These are phyloP conservation scores for Neonectria magnoliae DNA, from an alignment of 2,329 filamentous ascomycete genomes.

Conservation along the genomic window DNA sequence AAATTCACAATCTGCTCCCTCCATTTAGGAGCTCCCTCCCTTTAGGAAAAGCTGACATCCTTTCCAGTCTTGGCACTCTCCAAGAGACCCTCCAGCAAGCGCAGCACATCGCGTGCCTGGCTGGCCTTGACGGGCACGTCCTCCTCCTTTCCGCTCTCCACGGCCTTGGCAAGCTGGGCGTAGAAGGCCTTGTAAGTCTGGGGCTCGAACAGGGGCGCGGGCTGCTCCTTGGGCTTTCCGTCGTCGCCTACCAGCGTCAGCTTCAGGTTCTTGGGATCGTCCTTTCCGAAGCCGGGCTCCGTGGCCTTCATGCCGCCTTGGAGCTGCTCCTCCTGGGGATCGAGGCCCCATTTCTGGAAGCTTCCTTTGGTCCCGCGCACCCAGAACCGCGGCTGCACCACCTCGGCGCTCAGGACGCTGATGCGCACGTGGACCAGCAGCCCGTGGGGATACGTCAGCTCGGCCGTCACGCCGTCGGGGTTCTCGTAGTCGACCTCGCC, in stretches of 20 bases:
- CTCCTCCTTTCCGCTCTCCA: slow-evolving; percentile 59
- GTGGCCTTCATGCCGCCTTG: slow-evolving; percentile 69
- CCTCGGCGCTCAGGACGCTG: slow-evolving; percentile 74
- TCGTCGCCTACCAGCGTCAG: slow-evolving; percentile 65
- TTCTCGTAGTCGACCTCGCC: slow-evolving; percentile 57
- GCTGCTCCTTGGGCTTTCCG: slow-evolving; percentile 60
- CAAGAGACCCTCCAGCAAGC: slow-evolving; percentile 61
- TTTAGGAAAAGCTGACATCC: slow-evolving; percentile 52
- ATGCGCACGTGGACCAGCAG: slow-evolving; percentile 76
- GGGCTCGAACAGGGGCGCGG: slow-evolving; percentile 68
- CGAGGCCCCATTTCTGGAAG: slow-evolving; percentile 77
- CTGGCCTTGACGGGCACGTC: slow-evolving; percentile 62
- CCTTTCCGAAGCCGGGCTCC: slow-evolving; percentile 72
- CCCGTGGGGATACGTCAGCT: slow-evolving; percentile 72
- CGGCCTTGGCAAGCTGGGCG: slow-evolving; percentile 58
- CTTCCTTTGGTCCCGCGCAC: slow-evolving; percentile 77
- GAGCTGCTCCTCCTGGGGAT: slow-evolving; percentile 80
- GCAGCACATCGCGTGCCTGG: slow-evolving; percentile 64
- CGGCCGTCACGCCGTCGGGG: slow-evolving; percentile 68
- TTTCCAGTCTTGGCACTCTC: slow-evolving; percentile 61
- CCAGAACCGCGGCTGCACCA: slow-evolving; percentile 79
- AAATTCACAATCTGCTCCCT: neutral
- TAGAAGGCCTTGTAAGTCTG: slow-evolving; percentile 78
- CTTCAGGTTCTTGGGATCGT: slow-evolving; percentile 67
- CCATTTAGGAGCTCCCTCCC: slow-evolving; percentile 25